These are phyloP conservation scores for Breynia disticha DNA, from an alignment of 441 rosid genomes.

Conservation along the genomic window DNA sequence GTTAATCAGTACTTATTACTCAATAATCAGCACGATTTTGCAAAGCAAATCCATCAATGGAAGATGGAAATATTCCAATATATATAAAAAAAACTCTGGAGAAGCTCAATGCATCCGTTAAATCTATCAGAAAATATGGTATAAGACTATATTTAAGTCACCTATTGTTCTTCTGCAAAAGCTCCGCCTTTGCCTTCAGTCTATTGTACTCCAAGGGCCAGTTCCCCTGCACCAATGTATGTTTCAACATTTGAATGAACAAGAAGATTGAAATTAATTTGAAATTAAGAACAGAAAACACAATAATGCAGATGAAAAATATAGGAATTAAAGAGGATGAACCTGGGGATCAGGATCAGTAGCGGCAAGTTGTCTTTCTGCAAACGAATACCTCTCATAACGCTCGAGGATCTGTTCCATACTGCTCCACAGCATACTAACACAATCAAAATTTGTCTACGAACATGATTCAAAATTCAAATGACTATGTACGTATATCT, in stretches of 20 bases:
- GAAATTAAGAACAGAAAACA: not conserved
- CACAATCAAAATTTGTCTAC: too few species aligned
- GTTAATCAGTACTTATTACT: too few species aligned
- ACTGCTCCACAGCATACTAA: constrained; percentile 31
- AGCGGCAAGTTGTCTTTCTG: constrained; percentile 58
- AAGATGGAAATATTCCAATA: too few species aligned
- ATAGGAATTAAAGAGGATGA: not conserved
- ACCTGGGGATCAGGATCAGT: constrained; percentile 46
- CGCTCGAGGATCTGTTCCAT: constrained; percentile 96
- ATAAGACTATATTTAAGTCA: constrained; percentile 9
- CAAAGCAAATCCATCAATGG: too few species aligned
- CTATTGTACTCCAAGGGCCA: constrained; percentile 76
- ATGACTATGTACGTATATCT: too few species aligned
- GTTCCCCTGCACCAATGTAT: constrained; percentile 36
- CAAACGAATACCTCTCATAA: constrained; percentile 70
- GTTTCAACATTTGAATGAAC: too few species aligned
- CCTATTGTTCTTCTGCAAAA: constrained; percentile 75
- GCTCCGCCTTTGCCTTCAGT: constrained; percentile 75
- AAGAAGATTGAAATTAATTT: too few species aligned
- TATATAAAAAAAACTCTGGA: too few species aligned
- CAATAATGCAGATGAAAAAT: not conserved
- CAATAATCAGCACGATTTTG: too few species aligned
- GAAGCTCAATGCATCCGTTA: too few species aligned
- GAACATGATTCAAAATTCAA: not conserved
- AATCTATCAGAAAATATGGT: too few species aligned